Evolutionary conservation across 23 red algal species (phyloP).

Genomic region (Gracilariopsis chorda): DNA sequence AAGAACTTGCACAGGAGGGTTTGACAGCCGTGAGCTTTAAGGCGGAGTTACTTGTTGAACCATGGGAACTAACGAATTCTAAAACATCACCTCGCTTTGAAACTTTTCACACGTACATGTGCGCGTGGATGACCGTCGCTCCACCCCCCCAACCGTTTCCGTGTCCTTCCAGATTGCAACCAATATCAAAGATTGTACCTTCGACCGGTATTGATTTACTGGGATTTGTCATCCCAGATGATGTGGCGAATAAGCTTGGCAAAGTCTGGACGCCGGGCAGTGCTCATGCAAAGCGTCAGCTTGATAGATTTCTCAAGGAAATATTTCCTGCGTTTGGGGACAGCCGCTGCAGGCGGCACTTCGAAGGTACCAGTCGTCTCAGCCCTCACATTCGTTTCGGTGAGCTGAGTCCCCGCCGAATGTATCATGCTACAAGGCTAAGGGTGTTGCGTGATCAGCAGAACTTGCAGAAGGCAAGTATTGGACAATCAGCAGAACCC

Average conservation of each 20-base stretch:
- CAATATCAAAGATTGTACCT: conserved; percentile 11
- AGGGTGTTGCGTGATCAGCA: conserved; percentile 44
- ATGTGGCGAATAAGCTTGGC: conserved; percentile 18
- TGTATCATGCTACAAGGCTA: conserved; percentile 72
- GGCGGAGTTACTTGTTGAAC: conserved; percentile 96
- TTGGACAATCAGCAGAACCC: neutral
- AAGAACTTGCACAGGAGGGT: conserved; percentile 41
- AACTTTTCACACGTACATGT: conserved; percentile 87
- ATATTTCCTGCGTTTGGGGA: conserved; percentile 78
- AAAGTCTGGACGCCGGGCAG: conserved; percentile 80
- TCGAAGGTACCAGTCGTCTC: conserved; percentile 67
- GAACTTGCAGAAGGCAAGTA: neutral
- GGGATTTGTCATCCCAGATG: conserved; percentile 32
- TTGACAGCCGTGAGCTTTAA: conserved; percentile 91
- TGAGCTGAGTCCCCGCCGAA: conserved; percentile 82
- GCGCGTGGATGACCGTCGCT: conserved; percentile 91
- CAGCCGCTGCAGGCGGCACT: conserved; percentile 55
- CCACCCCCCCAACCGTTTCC: conserved; percentile 89
- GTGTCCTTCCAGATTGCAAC: conserved; percentile 34
- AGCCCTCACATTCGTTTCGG: conserved; percentile 94
- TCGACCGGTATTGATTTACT: conserved; percentile 37
- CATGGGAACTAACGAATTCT: conserved; percentile 82
- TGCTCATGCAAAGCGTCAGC: conserved; percentile 36
- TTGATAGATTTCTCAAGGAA: conserved; percentile 74
- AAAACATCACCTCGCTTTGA: conserved; percentile 34